Percentiles rank a stretch among this genome's conserved stretches.
Evolutionary conservation across 1,139 yeast species (phyloP).

Genomic region (Diutina mesorugosa): DNA sequence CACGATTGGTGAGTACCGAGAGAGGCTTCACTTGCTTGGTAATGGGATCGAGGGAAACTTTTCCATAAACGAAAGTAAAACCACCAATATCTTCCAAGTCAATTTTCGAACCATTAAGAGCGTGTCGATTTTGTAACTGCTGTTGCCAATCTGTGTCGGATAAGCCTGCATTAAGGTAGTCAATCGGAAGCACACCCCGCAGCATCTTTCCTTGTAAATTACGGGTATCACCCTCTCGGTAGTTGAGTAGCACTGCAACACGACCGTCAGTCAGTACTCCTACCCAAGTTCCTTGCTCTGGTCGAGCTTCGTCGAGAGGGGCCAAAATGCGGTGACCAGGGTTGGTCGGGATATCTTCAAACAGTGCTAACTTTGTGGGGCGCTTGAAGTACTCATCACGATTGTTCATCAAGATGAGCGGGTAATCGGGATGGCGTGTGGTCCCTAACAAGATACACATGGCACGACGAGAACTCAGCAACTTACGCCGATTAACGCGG

Average conservation of each 20-base stretch:
- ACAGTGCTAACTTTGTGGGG: conserved; percentile 53
- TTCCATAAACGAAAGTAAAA: conserved; percentile 71
- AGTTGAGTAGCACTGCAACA: conserved; percentile 67
- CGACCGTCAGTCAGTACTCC: conserved; percentile 56
- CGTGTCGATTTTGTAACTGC: conserved; percentile 12
- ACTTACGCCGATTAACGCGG: background rate
- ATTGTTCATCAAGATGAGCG: conserved; percentile 64
- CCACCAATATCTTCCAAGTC: conserved; percentile 53
- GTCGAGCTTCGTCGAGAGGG: conserved; percentile 65
- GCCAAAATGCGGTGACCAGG: conserved; percentile 28
- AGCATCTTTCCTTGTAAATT: conserved; percentile 30
- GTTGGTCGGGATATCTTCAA: background rate
- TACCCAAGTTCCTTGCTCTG: conserved; percentile 86
- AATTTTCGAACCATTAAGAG: background rate
- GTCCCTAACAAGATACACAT: conserved; percentile 63
- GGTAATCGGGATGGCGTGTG: conserved; percentile 49
- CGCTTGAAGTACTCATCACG: conserved; percentile 75
- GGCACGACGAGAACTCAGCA: background rate
- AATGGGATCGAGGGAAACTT: conserved; percentile 14
- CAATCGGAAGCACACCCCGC: conserved; percentile 59
- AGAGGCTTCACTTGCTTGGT: conserved; percentile 19
- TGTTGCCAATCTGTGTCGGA: conserved; percentile 36
- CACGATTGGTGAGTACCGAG: conserved; percentile 40
- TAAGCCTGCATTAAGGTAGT: conserved; percentile 31
- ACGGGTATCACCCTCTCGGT: conserved; percentile 28